phyloP scores from a whole-genome alignment of 495 filamentous ascomycete species.

The Lepidopterella palustris region DNA sequence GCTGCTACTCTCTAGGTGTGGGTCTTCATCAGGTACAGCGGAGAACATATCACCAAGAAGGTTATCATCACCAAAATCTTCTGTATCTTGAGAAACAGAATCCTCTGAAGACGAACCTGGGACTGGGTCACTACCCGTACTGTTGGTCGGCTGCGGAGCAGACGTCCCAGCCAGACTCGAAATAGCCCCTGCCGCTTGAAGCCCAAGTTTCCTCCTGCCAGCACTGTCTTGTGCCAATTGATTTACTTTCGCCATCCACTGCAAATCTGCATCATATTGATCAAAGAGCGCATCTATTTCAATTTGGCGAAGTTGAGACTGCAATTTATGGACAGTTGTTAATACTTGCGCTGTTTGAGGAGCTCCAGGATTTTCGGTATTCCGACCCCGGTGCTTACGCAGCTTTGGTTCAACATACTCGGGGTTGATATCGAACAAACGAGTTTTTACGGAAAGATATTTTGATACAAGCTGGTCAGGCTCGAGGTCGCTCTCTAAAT shows the following conservation, averaged over 20 bases:
- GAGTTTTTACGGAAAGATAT: slow-evolving; percentile 65
- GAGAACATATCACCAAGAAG: slow-evolving; percentile 64
- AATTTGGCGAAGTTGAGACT: slow-evolving; percentile 65
- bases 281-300: slow-evolving; percentile 86
- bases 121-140: too few species aligned
- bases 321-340: slow-evolving; percentile 53
- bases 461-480: slow-evolving; percentile 69
- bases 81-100: slow-evolving; percentile 1
- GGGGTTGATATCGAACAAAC: slow-evolving; percentile 67
- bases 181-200: neutral
- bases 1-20: neutral
- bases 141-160: neutral
- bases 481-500: slow-evolving; percentile 51
- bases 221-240: slow-evolving; percentile 57
- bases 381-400: slow-evolving; percentile 27
- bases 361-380: slow-evolving; percentile 25
- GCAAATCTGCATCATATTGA: slow-evolving; percentile 60
- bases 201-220: slow-evolving; percentile 28
- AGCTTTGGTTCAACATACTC: slow-evolving; percentile 31
- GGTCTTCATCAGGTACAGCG: slow-evolving; percentile 12
- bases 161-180: neutral
- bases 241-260: slow-evolving; percentile 63
- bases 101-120: neutral
- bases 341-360: slow-evolving; percentile 30
- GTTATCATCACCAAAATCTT: slow-evolving; percentile 27